Evolutionary conservation across 305 asterid genomes (phyloP).

Genomic region (Solanum hybrid): DNA sequence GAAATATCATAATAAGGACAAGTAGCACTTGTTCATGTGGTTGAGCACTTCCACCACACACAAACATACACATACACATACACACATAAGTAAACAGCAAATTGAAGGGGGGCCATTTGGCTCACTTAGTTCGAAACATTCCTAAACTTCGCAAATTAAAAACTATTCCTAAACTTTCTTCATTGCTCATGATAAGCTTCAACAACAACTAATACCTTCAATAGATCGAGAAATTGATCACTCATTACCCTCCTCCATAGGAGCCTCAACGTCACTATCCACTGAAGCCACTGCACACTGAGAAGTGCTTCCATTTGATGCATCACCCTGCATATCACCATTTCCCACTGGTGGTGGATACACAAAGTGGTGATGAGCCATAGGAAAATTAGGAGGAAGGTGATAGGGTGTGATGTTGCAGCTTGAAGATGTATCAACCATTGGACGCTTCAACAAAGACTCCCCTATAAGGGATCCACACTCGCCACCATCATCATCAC

Average conservation of each 20-base stretch:
- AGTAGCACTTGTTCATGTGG: background rate
- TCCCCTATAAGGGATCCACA: conserved; percentile 49
- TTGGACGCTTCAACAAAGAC: conserved; percentile 31
- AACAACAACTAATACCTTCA: background rate
- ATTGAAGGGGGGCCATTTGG: background rate
- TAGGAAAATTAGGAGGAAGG: background rate
- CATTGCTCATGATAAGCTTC: background rate
- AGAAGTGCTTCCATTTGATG: conserved; percentile 34
- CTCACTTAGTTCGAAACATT: background rate
- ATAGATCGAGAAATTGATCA: background rate
- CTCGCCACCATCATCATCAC: conserved; percentile 50
- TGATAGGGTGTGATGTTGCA: background rate
- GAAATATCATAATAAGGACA: background rate
- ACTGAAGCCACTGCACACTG: conserved; percentile 19
- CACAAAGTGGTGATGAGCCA: conserved; percentile 35
- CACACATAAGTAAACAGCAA: background rate
- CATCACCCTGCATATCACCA: background rate
- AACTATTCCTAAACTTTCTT: background rate
- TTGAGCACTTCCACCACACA: background rate
- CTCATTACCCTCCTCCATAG: background rate
- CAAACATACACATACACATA: background rate
- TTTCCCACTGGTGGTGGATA: conserved; percentile 10
- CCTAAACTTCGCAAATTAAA: background rate
- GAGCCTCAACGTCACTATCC: background rate
- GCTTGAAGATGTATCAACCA: background rate